Percentiles rank a stretch among this genome's conserved stretches.
Conservation (phyloP, 1,284 basidiomycete genomes). For the Sporisorium reilianum region DNA sequence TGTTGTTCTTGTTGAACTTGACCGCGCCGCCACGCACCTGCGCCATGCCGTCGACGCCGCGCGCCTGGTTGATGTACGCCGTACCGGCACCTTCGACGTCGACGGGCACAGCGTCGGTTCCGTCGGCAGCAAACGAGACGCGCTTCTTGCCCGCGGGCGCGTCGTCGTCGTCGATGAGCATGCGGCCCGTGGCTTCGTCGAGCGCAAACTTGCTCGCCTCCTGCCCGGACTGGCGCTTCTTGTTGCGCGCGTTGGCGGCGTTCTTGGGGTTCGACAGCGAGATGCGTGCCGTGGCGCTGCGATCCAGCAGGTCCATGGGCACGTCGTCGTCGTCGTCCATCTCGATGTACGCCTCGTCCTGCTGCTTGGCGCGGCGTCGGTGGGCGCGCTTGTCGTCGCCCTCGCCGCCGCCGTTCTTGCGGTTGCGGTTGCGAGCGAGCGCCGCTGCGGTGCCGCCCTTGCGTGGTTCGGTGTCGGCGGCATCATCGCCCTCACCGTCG, state of each 20-base stretch:
- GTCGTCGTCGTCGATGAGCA: slow-evolving; percentile 79
- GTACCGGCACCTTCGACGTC: slow-evolving; percentile 74
- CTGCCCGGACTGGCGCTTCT: slow-evolving; percentile 76
- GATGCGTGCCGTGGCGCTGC: slow-evolving; percentile 68
- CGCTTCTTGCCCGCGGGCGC: slow-evolving; percentile 29
- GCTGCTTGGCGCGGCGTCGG: slow-evolving; percentile 52
- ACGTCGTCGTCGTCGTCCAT: slow-evolving; percentile 83
- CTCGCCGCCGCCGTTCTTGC: slow-evolving; percentile 39
- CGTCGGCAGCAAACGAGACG: slow-evolving; percentile 65
- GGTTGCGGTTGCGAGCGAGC: slow-evolving; percentile 32
- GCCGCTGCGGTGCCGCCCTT: slow-evolving; percentile 44
- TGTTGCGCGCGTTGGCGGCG: slow-evolving; percentile 26
- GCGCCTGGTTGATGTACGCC: slow-evolving; percentile 85
- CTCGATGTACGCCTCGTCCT: slow-evolving; percentile 75
- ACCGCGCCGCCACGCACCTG: slow-evolving; percentile 81
- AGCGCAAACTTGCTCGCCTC: slow-evolving; percentile 88
- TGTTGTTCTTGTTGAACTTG: slow-evolving; percentile 91
- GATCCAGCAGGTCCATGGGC: slow-evolving; percentile 93
- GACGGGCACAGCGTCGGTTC: slow-evolving; percentile 73
- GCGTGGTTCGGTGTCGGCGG: slow-evolving; percentile 29
- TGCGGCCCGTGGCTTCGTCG: slow-evolving; percentile 86
- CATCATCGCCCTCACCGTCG: slow-evolving; percentile 48
- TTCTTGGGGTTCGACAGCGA: slow-evolving; percentile 39
- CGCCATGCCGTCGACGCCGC: slow-evolving; percentile 87
- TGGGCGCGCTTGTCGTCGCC: slow-evolving; percentile 24